Percentiles rank a stretch among this genome's conserved stretches.
Evolutionary conservation across 106 monocot species (phyloP).

Genomic region (Allium sativum): DNA sequence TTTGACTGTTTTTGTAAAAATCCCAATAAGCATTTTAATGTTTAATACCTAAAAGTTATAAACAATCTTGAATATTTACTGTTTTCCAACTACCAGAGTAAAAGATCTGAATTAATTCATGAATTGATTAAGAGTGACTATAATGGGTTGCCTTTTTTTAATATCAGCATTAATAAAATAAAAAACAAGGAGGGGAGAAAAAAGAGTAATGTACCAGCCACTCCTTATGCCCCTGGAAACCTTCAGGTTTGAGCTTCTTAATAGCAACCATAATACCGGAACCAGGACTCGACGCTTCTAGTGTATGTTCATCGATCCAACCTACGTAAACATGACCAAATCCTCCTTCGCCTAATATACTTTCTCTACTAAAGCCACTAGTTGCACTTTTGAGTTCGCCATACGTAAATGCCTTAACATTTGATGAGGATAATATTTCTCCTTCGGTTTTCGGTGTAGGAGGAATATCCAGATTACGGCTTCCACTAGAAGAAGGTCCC

Average conservation of each 20-base stretch:
- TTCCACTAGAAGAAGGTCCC: conserved; percentile 31
- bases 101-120: no score
- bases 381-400: conserved; percentile 24
- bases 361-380: conserved; percentile 21
- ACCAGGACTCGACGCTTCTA: conserved; percentile 22
- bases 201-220: conserved; percentile 22
- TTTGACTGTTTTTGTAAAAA: no score
- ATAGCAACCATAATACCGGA: conserved; percentile 21
- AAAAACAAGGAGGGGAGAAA: no score
- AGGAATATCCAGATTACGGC: conserved; percentile 11
- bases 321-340: conserved; percentile 28
- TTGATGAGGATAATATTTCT: conserved; percentile 21
- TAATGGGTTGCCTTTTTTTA: no score
- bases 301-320: conserved; percentile 26
- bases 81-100: no score
- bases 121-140: no score
- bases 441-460: conserved; percentile 52
- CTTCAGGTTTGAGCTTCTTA: conserved; percentile 29
- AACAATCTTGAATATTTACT: no score
- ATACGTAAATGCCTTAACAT: conserved; percentile 21
- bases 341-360: conserved; percentile 33
- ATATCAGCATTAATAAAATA: no score
- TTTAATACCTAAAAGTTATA: no score
- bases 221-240: conserved; percentile 33
- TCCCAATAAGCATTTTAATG: no score